Conservation (phyloP, 1,139 yeast species). For the Saccharomyces hybrid region DNA sequence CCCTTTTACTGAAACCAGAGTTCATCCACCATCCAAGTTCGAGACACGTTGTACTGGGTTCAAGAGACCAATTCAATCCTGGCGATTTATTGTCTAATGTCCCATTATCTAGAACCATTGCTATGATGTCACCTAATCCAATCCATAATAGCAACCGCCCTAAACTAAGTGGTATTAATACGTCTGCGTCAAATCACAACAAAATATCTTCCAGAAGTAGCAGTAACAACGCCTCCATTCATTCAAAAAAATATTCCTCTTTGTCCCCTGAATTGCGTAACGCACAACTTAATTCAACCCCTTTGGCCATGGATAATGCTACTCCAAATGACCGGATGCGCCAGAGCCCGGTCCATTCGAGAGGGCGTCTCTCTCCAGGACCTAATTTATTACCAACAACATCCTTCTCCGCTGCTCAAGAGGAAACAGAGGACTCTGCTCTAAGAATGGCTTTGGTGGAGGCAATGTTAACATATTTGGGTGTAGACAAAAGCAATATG, state of each 20-base stretch:
- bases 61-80: conserved; percentile 61
- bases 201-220: background rate
- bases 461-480: conserved; percentile 64
- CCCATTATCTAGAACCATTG: conserved; percentile 52
- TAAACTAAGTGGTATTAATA: background rate
- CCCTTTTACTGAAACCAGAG: conserved; percentile 5
- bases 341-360: background rate
- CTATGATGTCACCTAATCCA: background rate
- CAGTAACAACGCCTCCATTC: background rate
- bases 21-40: conserved; percentile 32
- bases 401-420: conserved; percentile 44
- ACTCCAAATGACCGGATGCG: background rate
- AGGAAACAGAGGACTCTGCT: conserved; percentile 71
- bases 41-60: conserved; percentile 57
- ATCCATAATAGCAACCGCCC: background rate
- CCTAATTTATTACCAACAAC: conserved; percentile 22
- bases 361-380: background rate
- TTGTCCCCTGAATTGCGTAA: background rate
- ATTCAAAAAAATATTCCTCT: background rate
- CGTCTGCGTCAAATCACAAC: background rate
- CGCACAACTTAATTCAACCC: background rate
- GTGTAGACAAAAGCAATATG: conserved; percentile 46
- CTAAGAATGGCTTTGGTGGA: conserved; percentile 67
- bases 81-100: conserved; percentile 82
- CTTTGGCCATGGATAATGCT: background rate